Base-by-base conservation (phyloP, 805 yeast species). In the Starmerella scarabaei region DNA sequence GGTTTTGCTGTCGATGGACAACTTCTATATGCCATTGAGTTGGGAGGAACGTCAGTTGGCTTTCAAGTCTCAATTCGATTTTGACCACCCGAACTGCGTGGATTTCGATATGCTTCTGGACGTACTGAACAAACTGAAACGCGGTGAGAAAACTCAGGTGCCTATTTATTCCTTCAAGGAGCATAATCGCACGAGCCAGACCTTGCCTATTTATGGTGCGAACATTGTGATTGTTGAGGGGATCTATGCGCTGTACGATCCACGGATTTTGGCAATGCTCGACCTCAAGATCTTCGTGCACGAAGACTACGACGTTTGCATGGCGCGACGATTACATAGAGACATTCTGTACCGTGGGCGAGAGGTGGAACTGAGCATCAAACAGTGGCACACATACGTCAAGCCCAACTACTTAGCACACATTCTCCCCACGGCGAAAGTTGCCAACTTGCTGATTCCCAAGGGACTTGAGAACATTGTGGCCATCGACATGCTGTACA, bases 211-310 rank as follows among this genome's bases (percentile, higher is more conserved):
- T 16, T 86, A 85, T 54, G 97, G 96, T 2, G 95, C 96, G 14
- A 85, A 85, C 56, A 93, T 91, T 17, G 80, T 91, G 38, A 79
- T 91, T 5, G 64, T 91, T 29, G 98, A 91, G 59, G 98, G 98
- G 2, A 75, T 91, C 3, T 83, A 81, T 56, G 84, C 94, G 0
- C 60, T 91, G 33, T 75, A 77, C 45, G 84, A 80, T 55, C 67
- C 68, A 35, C 68, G 85, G 31, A 60, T 91, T 15, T 60, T 79
- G 39, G 78, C 72, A 11, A 54, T 85, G 53, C 80, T 86, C 79
- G 93, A 88, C 53, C 66, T 84, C 43, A 88, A 81, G 59, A 73
- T 88, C 16, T 91, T 75, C 57, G 96, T 91, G 3, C 96, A 88
- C 51, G 91, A 96, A 2, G 97, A 86, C 53, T 66, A 85, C 50